Base-by-base conservation (phyloP, 495 filamentous ascomycete species). In the Aspergillus olivimuriae region DNA sequence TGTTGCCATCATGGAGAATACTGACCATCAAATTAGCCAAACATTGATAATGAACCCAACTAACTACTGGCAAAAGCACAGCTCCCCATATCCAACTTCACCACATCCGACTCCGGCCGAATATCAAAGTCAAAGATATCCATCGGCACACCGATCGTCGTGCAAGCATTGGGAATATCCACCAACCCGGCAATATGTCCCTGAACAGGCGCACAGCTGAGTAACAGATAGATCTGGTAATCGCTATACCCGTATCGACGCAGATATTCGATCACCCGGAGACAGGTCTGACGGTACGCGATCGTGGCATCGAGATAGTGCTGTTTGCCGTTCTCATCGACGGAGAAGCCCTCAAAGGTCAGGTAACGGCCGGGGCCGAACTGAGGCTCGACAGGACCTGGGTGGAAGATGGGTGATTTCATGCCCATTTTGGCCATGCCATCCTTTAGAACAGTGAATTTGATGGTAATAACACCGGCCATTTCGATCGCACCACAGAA, bases 401-500 rank as follows among this genome's bases (percentile, higher is more conserved):
- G 89, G 36, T 89, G 71, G 68, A 89, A 97, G 20, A 97, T 84
- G 0, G 91, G 91, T 0, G 77, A 83, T 63, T 91, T 92, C 72
- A 94, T 83, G 3, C 75, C 85, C 32, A 95, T 62, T 24, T 84
- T 76, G 30, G 73, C 71, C 57, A 94, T 76, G 33, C 89, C 91
- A 46, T 82, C 74, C 65, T 92, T 92, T 72, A 97, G 81, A 9
- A 97, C 81, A 35, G 74, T 81, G 71, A 94, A 87, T 58, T 94
- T 95, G 54, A 95, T 70, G 2, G 91, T 97, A 49, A 97, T 94
- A 12, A 89, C 66, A 15, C 91, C 91, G 0, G 90, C 86, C 87
- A 97, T 97, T 60, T 97, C 91, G 47, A 97, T 97, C 8, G 90
- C 91, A 11, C 91, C 91, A 55, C 91, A 97, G 66, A 97, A 96